Base-by-base conservation (phyloP, 192 early-diverging fungal genomes). In the Phycomyces blakesleeanus region DNA sequence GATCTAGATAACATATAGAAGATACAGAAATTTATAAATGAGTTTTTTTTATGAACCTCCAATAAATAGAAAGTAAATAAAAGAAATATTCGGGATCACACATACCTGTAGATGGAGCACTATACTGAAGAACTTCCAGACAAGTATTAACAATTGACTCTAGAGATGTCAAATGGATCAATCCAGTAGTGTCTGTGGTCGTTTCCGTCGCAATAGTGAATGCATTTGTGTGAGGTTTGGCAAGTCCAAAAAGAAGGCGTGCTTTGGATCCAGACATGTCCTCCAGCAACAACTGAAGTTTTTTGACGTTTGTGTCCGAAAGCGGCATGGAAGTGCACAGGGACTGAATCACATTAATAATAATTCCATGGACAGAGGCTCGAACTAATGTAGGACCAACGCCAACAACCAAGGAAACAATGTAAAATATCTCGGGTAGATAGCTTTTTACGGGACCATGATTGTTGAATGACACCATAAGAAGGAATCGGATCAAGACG, bases 381-480 rank as follows among this genome's bases (percentile, higher is more conserved):
- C 95, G 83, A 57, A 96, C 89, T 26, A 93, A 66, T 7, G 93
- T 87, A 0, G 91, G 81, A 0, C 96, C 96, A 10, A 92, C 75
- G 14, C 91, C 92, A 12, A 93, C 84, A 53, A 97, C 71, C 68
- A 97, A 80, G 42, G 88, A 88, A 1, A 95, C 81, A 40, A 95
- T 80, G 54, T 94, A 89, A 52, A 90, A 91, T 20, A 96, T 63
- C 57, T 98, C 95, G 0, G 93, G 91, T 37, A 96, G 73, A 64
- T 86, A 91, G 0, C 86, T 81, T 57, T 88, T 76, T 14, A 80
- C 73, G 50, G 73, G 68, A 16, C 68, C 68, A 3, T 74, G 69
- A 65, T 91, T 91, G 57, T 92, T 89, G 78, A 97, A 98, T 8
- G 91, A 93, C 24, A 93, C 78, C 70, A 94, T 92, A 58, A 97